Evolutionary conservation across 192 early-diverging fungal genomes (phyloP).

Genomic region (Piromyces sp.): DNA sequence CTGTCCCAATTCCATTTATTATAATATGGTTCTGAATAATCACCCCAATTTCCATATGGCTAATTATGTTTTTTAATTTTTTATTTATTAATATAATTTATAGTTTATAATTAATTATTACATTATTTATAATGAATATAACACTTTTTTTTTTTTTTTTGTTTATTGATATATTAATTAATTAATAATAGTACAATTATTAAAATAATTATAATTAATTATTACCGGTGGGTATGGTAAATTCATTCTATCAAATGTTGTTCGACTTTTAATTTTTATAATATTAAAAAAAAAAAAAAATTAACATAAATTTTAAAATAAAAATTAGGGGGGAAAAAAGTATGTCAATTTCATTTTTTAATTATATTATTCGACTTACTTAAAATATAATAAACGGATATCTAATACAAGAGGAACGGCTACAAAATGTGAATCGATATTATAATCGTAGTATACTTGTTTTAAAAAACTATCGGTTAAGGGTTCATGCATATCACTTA

Average conservation of each 20-base stretch:
- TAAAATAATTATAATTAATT: not conserved
- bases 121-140: too few relatives aligned
- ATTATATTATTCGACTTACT: too few relatives aligned
- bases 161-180: too few relatives aligned
- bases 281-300: too few relatives aligned
- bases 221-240: not conserved
- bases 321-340: too few relatives aligned
- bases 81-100: not conserved
- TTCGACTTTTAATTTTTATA: not conserved
- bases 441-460: not conserved
- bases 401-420: not conserved
- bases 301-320: not conserved
- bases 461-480: not conserved
- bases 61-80: not conserved
- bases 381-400: not conserved
- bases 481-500: not conserved
- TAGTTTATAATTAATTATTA: too few relatives aligned
- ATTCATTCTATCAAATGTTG: not conserved
- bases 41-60: not conserved
- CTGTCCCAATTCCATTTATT: not conserved
- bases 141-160: too few relatives aligned
- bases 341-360: too few relatives aligned
- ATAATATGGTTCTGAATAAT: not conserved
- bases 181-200: too few relatives aligned
- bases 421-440: not conserved